Percentiles rank a stretch among this genome's conserved stretches.
Evolutionary conservation across 129 eudicot species (phyloP).

Genomic region (Glebionis coronaria): DNA sequence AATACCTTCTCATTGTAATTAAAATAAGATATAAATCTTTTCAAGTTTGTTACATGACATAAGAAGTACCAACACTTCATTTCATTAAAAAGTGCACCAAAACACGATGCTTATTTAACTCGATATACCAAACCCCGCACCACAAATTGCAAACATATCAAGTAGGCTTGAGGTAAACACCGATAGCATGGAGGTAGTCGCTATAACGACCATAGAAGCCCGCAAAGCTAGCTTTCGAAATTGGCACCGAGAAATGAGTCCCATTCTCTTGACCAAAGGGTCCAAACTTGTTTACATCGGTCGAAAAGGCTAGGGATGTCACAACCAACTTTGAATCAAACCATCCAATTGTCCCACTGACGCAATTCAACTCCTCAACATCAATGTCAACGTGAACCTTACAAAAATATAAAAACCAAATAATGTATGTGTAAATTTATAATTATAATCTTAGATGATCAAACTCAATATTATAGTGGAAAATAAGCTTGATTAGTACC

Average conservation of each 20-base stretch:
- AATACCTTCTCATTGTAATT: too few relatives aligned
- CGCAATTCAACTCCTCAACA: slow-evolving; percentile 31
- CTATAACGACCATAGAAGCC: slow-evolving; percentile 34
- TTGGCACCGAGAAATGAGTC: slow-evolving; percentile 37
- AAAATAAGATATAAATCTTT: too few relatives aligned
- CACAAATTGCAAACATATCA: slow-evolving; percentile 5
- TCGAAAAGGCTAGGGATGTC: slow-evolving; percentile 27
- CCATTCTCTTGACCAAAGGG: slow-evolving; percentile 34
- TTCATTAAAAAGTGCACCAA: slow-evolving; percentile 4
- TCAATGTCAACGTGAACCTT: slow-evolving; percentile 32
- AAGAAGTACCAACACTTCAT: background rate
- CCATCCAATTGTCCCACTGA: slow-evolving; percentile 35
- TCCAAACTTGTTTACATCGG: slow-evolving; percentile 33
- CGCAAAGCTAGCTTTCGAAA: slow-evolving; percentile 29
- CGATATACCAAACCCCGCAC: slow-evolving; percentile 1
- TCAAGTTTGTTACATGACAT: too few relatives aligned
- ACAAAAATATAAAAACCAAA: background rate
- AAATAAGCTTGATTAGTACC: background rate
- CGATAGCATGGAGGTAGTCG: slow-evolving; percentile 34
- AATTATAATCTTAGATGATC: too few relatives aligned
- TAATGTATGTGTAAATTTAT: background rate
- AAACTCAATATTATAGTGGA: too few relatives aligned
- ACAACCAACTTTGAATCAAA: slow-evolving; percentile 27
- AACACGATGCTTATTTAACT: slow-evolving; percentile 20
- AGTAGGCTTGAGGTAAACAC: slow-evolving; percentile 26